Percentiles rank a stretch among this genome's conserved stretches.
phyloP scores from a whole-genome alignment of 108 stramenopile species.

The Nitzschia inconspicua region DNA sequence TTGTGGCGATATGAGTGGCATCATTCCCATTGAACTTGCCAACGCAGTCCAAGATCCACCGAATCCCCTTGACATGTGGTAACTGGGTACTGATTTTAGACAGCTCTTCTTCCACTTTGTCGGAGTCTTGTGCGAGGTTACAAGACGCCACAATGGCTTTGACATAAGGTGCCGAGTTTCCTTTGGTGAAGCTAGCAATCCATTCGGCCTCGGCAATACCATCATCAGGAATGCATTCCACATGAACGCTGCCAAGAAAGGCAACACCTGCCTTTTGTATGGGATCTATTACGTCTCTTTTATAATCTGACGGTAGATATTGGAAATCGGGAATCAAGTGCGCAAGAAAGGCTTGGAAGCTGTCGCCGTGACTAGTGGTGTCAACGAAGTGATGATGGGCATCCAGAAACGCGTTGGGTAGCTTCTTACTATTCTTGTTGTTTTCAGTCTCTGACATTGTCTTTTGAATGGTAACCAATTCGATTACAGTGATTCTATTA shows the following conservation, averaged over 20 bases:
- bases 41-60: conserved; percentile 78
- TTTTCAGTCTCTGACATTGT: too few relatives aligned
- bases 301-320: conserved; percentile 60
- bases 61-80: conserved; percentile 48
- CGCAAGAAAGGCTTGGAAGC: conserved; percentile 54
- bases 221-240: conserved; percentile 77
- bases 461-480: too few relatives aligned
- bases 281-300: conserved; percentile 44
- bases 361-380: conserved; percentile 31
- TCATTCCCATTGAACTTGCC: conserved; percentile 36
- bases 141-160: conserved; percentile 64
- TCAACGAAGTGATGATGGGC: conserved; percentile 78
- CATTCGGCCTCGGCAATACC: conserved; percentile 56
- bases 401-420: conserved; percentile 63
- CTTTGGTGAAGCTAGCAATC: conserved; percentile 35
- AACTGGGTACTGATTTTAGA: conserved; percentile 12
- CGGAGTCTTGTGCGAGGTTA: conserved; percentile 42
- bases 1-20: conserved; percentile 71
- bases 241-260: conserved; percentile 53
- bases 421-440: too few relatives aligned
- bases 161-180: conserved; percentile 10
- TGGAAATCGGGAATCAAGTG: conserved; percentile 26
- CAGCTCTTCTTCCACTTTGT: conserved; percentile 46
- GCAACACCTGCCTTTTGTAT: conserved; percentile 35
- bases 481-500: too few relatives aligned